Percentiles rank a stretch among this genome's conserved stretches.
These are phyloP conservation scores for Talaromyces rugulosus DNA, from an alignment of 2,329 filamentous ascomycete genomes.

Conservation along the genomic window DNA sequence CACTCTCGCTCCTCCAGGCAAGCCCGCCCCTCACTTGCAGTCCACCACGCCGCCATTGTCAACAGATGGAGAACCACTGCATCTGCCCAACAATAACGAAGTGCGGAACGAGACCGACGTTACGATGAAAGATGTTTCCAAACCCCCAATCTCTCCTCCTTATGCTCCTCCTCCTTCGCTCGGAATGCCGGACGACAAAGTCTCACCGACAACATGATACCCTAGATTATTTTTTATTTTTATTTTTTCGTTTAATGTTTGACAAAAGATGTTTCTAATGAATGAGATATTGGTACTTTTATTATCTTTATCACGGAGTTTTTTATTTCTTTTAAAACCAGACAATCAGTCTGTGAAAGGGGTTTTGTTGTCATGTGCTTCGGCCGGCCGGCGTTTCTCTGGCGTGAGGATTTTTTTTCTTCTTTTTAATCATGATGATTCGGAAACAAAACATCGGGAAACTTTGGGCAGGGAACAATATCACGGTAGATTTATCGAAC, in stretches of 20 bases:
- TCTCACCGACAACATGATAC: constrained; percentile 13
- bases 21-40: constrained; percentile 16
- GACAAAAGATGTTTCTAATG: constrained; percentile 6
- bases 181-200: constrained; percentile 11
- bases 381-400: neutral
- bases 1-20: constrained; percentile 23
- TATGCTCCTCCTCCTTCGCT: constrained; percentile 20
- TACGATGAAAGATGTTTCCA: constrained; percentile 28
- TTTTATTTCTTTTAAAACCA: neutral
- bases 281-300: neutral
- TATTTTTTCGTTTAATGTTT: neutral
- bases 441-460: neutral
- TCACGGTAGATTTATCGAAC: neutral
- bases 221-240: constrained; percentile 11
- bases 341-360: constrained; percentile 8
- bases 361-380: constrained; percentile 5
- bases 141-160: constrained; percentile 23
- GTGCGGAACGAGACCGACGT: constrained; percentile 22
- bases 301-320: constrained; percentile 1
- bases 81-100: constrained; percentile 14
- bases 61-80: constrained; percentile 10
- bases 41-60: constrained; percentile 15
- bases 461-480: too few species aligned
- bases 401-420: neutral
- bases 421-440: neutral